Evolutionary conservation across 257 asterid genomes (phyloP).

Genomic region (Ilex aquifolium): DNA sequence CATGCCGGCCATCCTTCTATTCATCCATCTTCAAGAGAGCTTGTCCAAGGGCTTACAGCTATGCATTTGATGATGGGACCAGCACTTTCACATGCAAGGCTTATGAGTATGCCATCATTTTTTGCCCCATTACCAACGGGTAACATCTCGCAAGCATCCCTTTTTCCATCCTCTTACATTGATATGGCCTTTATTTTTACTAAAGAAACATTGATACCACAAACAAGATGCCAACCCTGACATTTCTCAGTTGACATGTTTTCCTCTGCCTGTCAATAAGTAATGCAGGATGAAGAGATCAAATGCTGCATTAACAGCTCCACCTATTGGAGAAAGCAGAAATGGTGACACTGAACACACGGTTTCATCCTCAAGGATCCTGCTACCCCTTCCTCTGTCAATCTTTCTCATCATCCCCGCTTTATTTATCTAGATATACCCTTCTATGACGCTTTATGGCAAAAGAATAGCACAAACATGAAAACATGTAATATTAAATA

Average conservation of each 20-base stretch:
- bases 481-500: no score
- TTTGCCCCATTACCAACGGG: conserved; percentile 51
- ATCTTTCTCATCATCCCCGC: conserved; percentile 18
- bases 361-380: conserved; percentile 29
- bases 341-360: conserved; percentile 16
- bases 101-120: conserved; percentile 37
- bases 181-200: no score
- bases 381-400: conserved; percentile 25
- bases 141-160: conserved; percentile 8
- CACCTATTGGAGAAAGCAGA: conserved; percentile 30
- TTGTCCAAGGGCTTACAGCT: conserved; percentile 77
- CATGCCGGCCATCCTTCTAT: conserved; percentile 73
- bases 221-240: background rate
- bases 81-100: conserved; percentile 93
- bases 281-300: conserved; percentile 34
- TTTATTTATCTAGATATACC: conserved; percentile 6
- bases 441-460: background rate
- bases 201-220: background rate
- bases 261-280: background rate
- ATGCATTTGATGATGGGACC: conserved; percentile 72
- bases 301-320: conserved; percentile 25
- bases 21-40: conserved; percentile 64
- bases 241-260: background rate
- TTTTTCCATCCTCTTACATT: no score
- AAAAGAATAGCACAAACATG: background rate